Evolutionary conservation across 257 asterid species (phyloP).

Genomic region (Anisodus tanguticus): DNA sequence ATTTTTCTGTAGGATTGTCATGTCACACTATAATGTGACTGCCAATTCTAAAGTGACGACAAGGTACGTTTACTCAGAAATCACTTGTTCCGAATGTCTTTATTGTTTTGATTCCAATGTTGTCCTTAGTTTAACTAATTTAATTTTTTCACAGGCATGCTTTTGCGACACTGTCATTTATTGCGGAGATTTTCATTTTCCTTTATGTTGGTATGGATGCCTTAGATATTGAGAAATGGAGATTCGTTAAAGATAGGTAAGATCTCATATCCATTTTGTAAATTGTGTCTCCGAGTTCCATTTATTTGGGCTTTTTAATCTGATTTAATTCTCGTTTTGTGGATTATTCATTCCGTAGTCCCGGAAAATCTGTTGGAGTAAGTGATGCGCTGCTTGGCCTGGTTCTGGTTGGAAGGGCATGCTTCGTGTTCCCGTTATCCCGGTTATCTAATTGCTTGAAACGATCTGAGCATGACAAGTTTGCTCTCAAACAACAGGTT

Average conservation of each 20-base stretch:
- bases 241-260: slow-evolving; percentile 55
- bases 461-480: slow-evolving; percentile 43
- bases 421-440: slow-evolving; percentile 68
- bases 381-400: slow-evolving; percentile 63
- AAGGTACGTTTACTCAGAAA: slow-evolving; percentile 44
- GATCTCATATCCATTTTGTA: slow-evolving; percentile 16
- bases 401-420: slow-evolving; percentile 74
- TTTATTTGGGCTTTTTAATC: neutral
- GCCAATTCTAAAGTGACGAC: slow-evolving; percentile 67
- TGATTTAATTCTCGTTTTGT: neutral
- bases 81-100: neutral
- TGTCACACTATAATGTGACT: slow-evolving; percentile 68
- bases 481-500: slow-evolving; percentile 66
- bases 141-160: slow-evolving; percentile 57
- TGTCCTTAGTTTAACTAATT: slow-evolving; percentile 9
- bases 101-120: too few relatives aligned
- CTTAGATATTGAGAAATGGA: slow-evolving; percentile 78
- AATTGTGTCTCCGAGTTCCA: neutral
- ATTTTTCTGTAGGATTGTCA: slow-evolving; percentile 81
- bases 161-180: slow-evolving; percentile 69
- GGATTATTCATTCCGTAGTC: slow-evolving; percentile 49
- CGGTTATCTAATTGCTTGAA: slow-evolving; percentile 47
- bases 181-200: slow-evolving; percentile 75
- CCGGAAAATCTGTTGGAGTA: slow-evolving; percentile 60
- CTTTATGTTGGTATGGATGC: slow-evolving; percentile 96